A percentile compares a stretch with the other conserved stretches of the same genome.
phyloP scores from a whole-genome alignment of 495 filamentous ascomycete species.

The Trichoderma asperelloides region DNA sequence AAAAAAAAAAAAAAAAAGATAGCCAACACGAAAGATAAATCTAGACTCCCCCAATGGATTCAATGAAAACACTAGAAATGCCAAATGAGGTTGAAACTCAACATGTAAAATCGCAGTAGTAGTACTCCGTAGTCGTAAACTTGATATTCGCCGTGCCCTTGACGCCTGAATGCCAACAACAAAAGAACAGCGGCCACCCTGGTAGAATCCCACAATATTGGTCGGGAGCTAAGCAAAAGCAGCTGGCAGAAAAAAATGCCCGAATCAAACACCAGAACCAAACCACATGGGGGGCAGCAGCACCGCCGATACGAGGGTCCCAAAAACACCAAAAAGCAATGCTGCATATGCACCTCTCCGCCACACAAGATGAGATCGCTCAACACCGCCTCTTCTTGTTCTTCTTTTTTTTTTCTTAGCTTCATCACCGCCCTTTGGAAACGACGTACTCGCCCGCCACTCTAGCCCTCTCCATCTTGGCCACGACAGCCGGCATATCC shows the following conservation, averaged over 20 bases:
- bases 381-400: not conserved
- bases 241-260: not conserved
- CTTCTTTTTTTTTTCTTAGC: not conserved
- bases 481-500: slow-evolving; percentile 62
- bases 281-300: not conserved
- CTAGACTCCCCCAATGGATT: not conserved
- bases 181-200: too few relatives aligned
- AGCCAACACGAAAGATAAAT: not conserved
- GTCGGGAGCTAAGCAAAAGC: not conserved
- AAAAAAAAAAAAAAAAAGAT: not conserved
- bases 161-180: not conserved
- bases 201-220: not conserved
- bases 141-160: not conserved
- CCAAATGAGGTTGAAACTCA: not conserved
- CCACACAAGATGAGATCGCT: too few relatives aligned
- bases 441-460: slow-evolving; percentile 54
- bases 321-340: too few relatives aligned
- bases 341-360: too few relatives aligned
- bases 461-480: slow-evolving; percentile 67
- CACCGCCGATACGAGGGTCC: not conserved
- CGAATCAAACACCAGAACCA: slow-evolving; percentile 2
- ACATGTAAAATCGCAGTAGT: not conserved
- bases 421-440: slow-evolving; percentile 24
- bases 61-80: not conserved
- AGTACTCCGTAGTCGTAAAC: not conserved